These are phyloP conservation scores for Elaeis guineensis DNA, from an alignment of 176 grass and related monocot genomes.

Conservation along the genomic window DNA sequence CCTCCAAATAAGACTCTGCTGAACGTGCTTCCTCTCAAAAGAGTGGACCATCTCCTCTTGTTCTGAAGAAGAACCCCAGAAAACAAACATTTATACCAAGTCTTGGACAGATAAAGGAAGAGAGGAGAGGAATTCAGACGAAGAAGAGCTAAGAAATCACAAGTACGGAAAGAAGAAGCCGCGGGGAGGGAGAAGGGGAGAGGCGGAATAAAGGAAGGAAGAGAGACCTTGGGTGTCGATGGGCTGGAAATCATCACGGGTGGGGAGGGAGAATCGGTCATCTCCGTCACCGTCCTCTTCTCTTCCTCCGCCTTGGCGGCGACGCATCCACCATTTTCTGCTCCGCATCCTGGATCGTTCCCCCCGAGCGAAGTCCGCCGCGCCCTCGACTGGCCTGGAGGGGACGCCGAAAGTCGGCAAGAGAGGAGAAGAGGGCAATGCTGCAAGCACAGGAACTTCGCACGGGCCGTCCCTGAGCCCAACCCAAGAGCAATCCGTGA, in stretches of 20 bases:
- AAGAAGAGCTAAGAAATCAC: neutral
- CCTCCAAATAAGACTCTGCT: conserved; percentile 53
- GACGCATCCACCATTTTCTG: conserved; percentile 34
- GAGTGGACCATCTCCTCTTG: conserved; percentile 82
- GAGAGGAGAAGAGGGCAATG: no score
- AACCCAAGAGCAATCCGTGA: no score
- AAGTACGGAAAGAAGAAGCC: neutral
- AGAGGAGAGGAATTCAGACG: no score
- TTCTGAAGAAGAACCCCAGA: conserved; percentile 32
- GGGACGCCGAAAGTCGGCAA: no score
- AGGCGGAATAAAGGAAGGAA: no score
- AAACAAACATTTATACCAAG: neutral
- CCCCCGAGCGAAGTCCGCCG: no score
- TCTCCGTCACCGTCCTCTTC: conserved; percentile 18
- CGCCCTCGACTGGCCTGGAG: no score
- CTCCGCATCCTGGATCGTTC: conserved; percentile 16
- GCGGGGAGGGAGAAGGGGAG: neutral
- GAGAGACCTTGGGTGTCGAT: conserved; percentile 69
- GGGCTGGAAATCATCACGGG: conserved; percentile 31
- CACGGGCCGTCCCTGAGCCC: no score
- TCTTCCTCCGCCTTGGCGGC: neutral
- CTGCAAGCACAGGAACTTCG: no score
- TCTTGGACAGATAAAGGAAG: no score
- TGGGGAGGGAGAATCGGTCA: no score
- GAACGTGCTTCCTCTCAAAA: conserved; percentile 46